Evolutionary conservation across 129 eudicot species (phyloP).

Genomic region (Chrysanthemum seticuspe): DNA sequence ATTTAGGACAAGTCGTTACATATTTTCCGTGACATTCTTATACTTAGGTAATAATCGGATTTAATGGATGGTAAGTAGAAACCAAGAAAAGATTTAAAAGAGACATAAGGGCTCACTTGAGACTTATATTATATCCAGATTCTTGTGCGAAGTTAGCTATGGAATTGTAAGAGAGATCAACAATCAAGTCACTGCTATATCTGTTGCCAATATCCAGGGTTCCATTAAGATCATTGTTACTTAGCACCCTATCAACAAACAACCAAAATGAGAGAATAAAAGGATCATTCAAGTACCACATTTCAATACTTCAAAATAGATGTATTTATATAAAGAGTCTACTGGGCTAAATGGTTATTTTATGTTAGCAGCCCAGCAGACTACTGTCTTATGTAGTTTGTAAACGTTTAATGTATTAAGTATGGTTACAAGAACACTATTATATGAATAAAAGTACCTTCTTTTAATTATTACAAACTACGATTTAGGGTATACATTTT

Average conservation of each 20-base stretch:
- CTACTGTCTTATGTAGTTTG: too few species aligned
- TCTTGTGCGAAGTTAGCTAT: slow-evolving; percentile 32
- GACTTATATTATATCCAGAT: slow-evolving; percentile 38
- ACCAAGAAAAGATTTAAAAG: background rate
- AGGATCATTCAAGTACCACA: background rate
- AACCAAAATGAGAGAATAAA: slow-evolving; percentile 13
- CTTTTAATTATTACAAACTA: too few species aligned
- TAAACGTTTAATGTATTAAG: too few species aligned
- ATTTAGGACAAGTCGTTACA: too few species aligned
- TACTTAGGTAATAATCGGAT: background rate
- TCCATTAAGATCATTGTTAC: slow-evolving; percentile 68
- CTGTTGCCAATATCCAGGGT: slow-evolving; percentile 56
- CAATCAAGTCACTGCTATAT: slow-evolving; percentile 50
- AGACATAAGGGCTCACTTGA: slow-evolving; percentile 44
- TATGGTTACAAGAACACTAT: too few species aligned
- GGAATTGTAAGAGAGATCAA: slow-evolving; percentile 62
- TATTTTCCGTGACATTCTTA: too few species aligned
- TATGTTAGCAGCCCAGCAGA: too few species aligned
- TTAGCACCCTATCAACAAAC: slow-evolving; percentile 48
- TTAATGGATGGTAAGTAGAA: background rate
- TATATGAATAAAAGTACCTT: too few species aligned
- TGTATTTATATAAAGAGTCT: too few species aligned
- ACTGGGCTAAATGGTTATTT: too few species aligned
- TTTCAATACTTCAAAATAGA: too few species aligned
- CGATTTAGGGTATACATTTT: too few species aligned